Evolutionary conservation across 192 early-diverging fungal species (phyloP), one percentile per base, ranked within the genome.

Genomic region (Coemansia sp.): DNA sequence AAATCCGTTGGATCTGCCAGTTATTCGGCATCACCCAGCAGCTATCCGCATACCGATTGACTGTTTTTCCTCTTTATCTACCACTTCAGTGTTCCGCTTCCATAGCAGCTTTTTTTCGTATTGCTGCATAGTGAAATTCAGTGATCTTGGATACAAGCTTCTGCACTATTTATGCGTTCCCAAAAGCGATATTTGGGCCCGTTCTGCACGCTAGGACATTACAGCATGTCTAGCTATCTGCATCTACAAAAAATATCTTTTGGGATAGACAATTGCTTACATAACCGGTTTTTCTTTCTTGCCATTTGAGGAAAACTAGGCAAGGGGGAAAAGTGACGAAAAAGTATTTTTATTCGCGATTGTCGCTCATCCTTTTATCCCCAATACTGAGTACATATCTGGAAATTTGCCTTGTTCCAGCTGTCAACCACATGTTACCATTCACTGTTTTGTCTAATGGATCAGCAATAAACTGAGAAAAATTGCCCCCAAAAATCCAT

Each of bases 31-130:
- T 40, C 40, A 26, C n/a, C 41, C 53, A 35, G 20, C 43, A 43
- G 33, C 55, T 56, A 46, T 56, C 55, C 55, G 55, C 55, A 56
- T 56, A 31, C 13, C 12, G 55, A 56, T 56, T 43, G 42, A 35
- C 55, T 56, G 35, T 31, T 56, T 50, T 50, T 33, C 35, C 37
- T 38, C 37, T 38, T 13, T 38, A 6, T 38, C 37, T 38, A 6
- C 6, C 39, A 40, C 39, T 15, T 15, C 6, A 38, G 37, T 40
- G 39, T 40, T 15, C 39, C 23, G 23, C 23, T 4, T 26, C 23
- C 23, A 26, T 1, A 26, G 23, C 23, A 26, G 23, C 4, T 26
- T 26, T 26, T 26, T 4, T 26, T 26, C 23, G 23, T 3, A 26
- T 4, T 26, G 23, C 23, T 26, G 23, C 23, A 26, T 26, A 4